A percentile compares a stretch with the other conserved stretches of the same genome.
These are phyloP conservation scores for Kurtzmaniella natalensis DNA, from an alignment of 1,139 yeast species.

Conservation along the genomic window DNA sequence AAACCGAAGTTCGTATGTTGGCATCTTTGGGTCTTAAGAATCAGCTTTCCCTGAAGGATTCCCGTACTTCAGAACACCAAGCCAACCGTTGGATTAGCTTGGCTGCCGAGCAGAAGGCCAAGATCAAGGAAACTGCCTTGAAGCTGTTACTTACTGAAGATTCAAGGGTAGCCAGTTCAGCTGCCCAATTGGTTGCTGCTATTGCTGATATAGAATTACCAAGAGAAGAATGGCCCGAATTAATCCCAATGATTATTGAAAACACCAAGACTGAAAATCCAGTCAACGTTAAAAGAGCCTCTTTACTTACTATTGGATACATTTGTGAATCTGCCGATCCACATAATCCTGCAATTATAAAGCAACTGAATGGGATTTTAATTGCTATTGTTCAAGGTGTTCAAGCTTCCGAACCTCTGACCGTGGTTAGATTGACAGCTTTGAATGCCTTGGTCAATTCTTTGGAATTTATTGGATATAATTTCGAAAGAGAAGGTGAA, in stretches of 20 bases:
- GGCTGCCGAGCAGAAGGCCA: constrained; percentile 49
- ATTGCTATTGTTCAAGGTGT: constrained; percentile 98
- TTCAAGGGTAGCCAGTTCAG: constrained; percentile 79
- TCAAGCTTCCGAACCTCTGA: constrained; percentile 71
- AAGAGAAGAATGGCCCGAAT: constrained; percentile 79
- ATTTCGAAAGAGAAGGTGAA: constrained; percentile 91
- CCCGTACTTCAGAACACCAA: constrained; percentile 45
- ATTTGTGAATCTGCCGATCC: constrained; percentile 96
- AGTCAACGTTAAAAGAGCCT: constrained; percentile 77
- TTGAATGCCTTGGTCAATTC: constrained; percentile 89
- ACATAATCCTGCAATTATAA: constrained; percentile 67
- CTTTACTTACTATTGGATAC: constrained; percentile 86
- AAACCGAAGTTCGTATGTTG: constrained; percentile 82
- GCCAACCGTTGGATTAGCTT: constrained; percentile 62
- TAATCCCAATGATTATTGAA: constrained; percentile 77
- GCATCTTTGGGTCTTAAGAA: constrained; percentile 89
- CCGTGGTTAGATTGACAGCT: constrained; percentile 80
- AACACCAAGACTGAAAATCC: constrained; percentile 79
- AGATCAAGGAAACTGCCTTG: constrained; percentile 67
- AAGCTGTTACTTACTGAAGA: constrained; percentile 61
- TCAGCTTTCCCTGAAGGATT: constrained; percentile 76
- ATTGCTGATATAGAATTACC: constrained; percentile 95
- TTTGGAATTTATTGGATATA: constrained; percentile 79
- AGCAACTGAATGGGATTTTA: constrained; percentile 87
- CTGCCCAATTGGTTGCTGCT: constrained; percentile 94